Evolutionary conservation across 108 stramenopile species (phyloP), one percentile per base, ranked within the genome.

Genomic region (Cyclotella sp.): DNA sequence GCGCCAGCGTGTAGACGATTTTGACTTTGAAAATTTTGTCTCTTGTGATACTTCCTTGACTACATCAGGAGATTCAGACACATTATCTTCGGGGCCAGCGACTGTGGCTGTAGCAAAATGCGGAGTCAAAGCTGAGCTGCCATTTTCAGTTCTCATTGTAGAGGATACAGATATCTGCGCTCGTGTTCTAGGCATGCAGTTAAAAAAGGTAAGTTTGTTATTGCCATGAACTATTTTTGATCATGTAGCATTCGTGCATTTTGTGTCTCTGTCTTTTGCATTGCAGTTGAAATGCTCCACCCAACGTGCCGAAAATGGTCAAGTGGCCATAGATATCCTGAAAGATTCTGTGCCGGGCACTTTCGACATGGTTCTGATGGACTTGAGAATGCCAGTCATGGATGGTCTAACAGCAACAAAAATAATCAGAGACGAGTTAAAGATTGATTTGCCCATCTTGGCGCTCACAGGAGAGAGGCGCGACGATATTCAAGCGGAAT

Each of bases 351-450:
- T 66, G 30, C 83, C 74, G 11, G 83, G 81, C 0, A 45, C 47
- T n/a, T 85, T 65, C 59, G 77, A 78, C 61, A 42, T 85, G 62
- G 68, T 83, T 22, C 49, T 86, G 53, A 89, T 89, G 86, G 88
- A 89, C 78, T 47, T 78, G 54, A 55, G 77, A 40, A 88, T 88
- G 87, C 87, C 85, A 9, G 77, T 88, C 2, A 86, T 88, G 87
- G 83, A 75, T 60, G 87, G 87, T 0, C 53, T 86, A 47, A 85
- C 85, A 58, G 87, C 87, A 39, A 80, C 78, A 13, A 82, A 72
- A 26, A 29, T 79, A 0, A 88, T 88, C 28, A 60, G 54, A 9
- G 15, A 58, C 1, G 54, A 78, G 44, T 39, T 78, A 28, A 58
- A 72, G n/a, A 70, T n/a, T 26, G 49, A 77, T 43, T 49, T 71